Evolutionary conservation across 169 alveolate species (phyloP).

Genomic region (Plasmodium berghei): DNA sequence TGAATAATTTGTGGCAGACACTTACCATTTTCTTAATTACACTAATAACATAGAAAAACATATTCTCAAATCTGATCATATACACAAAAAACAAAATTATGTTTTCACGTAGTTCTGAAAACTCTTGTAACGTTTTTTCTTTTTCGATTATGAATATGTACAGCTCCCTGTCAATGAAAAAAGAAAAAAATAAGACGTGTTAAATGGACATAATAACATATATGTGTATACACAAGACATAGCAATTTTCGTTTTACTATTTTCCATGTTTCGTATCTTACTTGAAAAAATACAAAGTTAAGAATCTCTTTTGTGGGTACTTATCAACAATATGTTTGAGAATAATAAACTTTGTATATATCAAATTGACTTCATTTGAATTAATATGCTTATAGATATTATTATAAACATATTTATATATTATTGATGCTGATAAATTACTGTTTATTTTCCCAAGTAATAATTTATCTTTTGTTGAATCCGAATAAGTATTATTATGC

Average conservation of each 20-base stretch:
- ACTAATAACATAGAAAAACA: conserved; percentile 60
- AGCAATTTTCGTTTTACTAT: too few relatives aligned
- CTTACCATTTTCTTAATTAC: conserved; percentile 73
- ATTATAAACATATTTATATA: conserved; percentile 56
- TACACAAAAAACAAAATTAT: conserved; percentile 56
- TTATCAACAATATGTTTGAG: conserved; percentile 63
- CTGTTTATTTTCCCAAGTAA: conserved; percentile 39
- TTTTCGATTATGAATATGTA: conserved; percentile 60
- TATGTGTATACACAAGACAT: neutral
- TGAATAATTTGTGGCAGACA: neutral
- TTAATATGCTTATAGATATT: conserved; percentile 40
- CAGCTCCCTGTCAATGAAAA: conserved; percentile 38
- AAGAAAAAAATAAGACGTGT: neutral
- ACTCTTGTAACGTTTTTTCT: conserved; percentile 57
- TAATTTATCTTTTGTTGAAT: conserved; percentile 52
- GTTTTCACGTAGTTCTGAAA: conserved; percentile 55
- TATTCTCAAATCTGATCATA: conserved; percentile 55
- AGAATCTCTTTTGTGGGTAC: conserved; percentile 66
- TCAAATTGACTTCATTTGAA: conserved; percentile 15
- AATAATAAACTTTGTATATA: conserved; percentile 60
- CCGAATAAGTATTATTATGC: conserved; percentile 53
- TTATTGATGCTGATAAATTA: conserved; percentile 65
- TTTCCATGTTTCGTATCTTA: conserved; percentile 5
- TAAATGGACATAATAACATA: neutral
- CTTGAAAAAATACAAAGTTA: conserved; percentile 59